Base-by-base conservation (phyloP, 2,329 filamentous ascomycete species). In the Bretziella fagacearum region DNA sequence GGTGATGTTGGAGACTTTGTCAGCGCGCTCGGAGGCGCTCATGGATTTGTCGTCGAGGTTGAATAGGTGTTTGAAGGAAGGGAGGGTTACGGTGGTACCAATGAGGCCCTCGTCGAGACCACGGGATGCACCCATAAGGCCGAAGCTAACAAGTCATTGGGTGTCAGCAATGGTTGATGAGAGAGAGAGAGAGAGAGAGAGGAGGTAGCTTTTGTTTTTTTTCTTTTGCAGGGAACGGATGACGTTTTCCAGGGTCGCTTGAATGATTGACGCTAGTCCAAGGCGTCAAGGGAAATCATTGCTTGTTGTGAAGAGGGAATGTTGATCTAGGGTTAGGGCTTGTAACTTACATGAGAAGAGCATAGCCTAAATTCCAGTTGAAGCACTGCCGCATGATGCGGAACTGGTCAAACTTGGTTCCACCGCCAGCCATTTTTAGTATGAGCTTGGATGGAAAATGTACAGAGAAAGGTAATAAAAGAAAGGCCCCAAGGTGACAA, bases 41-140 rank as follows among this genome's bases (percentile, higher is more conserved):
- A 77, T 76, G 2, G 66, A 63, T 4, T 65, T 61, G 44, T 77
- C 66, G 52, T 69, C 65, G n/a, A 75, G 76, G 56, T 75, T 73
- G 60, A 82, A 77, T 1, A 37, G 39, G 3, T 23, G 6, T 4
- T 22, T 43, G 23, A 50, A 50, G 3, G 48, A 47, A 4, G 48
- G 44, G 5, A 50, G 44, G 4, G 48, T 47, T 8, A 40, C 26
- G 11, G 79, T 79, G 1, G 80, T 81, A 6, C 72, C 74, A 53
- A 86, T 86, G 50, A 89, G 68, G 51, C 83, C 83, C 61, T 89
- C 83, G 53, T 89, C 83, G n/a, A 86, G 66, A 55, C 83, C 83
- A 50, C 82, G 73, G 33, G 81, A 81, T 2, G 82, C 81, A 47
- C 83, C 83, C 62, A 87, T 75, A 29, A 89, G 70, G 41, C 77